A percentile compares a stretch with the other conserved stretches of the same genome.
Conservation (phyloP, 176 grass and related monocot genomes). For the Hyparrhenia diplandra region DNA sequence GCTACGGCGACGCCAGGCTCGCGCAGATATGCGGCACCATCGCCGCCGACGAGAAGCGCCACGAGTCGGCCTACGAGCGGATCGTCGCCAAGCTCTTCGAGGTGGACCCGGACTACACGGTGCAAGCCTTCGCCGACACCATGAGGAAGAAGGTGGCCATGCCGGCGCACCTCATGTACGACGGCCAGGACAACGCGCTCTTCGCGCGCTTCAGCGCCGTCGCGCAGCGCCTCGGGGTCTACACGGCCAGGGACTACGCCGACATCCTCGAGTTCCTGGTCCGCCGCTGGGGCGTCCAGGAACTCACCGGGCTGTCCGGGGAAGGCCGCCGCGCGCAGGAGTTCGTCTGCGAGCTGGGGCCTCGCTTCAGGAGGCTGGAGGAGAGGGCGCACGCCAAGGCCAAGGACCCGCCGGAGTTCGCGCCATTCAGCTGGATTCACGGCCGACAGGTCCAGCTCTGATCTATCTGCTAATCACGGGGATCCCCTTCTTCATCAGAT, state of each 20-base stretch:
- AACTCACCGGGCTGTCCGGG: slow-evolving; percentile 19
- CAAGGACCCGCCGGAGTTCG: not conserved
- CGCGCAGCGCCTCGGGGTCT: slow-evolving; percentile 25
- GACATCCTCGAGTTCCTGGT: slow-evolving; percentile 43
- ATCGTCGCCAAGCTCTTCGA: slow-evolving; percentile 38
- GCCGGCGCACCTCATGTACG: slow-evolving; percentile 40
- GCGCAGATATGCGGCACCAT: slow-evolving; percentile 32
- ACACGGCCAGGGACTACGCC: slow-evolving; percentile 35
- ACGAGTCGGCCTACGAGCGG: slow-evolving; percentile 31
- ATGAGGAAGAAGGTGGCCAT: slow-evolving; percentile 39
- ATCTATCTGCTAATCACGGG: not conserved
- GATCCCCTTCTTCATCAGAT: not conserved
- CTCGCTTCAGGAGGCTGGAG: slow-evolving; percentile 32
- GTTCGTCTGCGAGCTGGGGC: slow-evolving; percentile 29
- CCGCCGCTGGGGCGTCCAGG: not conserved
- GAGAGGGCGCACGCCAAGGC: slow-evolving; percentile 17
- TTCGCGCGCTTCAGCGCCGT: slow-evolving; percentile 28
- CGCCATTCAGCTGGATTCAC: slow-evolving; percentile 35
- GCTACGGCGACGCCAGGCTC: not conserved
- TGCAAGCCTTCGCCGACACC: slow-evolving; percentile 23
- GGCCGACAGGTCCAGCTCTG: slow-evolving; percentile 17
- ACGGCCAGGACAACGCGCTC: not conserved
- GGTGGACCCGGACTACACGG: slow-evolving; percentile 32
- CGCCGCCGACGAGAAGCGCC: slow-evolving; percentile 40
- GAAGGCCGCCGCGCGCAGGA: slow-evolving; percentile 36